Percentiles rank a stretch among this genome's conserved stretches.
phyloP scores from a whole-genome alignment of 495 filamentous ascomycete genomes.

The Halenospora varia region DNA sequence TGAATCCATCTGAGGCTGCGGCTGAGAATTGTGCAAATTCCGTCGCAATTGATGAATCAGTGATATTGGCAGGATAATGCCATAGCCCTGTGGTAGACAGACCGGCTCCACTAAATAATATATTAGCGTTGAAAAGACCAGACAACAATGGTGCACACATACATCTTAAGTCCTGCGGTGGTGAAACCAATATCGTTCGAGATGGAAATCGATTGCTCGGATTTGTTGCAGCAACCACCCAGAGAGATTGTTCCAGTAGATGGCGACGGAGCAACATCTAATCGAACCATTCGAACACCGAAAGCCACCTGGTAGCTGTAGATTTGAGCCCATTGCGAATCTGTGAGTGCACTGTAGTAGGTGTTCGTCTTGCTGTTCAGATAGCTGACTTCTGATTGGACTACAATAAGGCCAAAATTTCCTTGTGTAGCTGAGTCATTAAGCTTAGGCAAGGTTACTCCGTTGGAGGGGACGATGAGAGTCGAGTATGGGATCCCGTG shows the following conservation, averaged over 20 bases:
- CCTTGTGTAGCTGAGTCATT: conserved; percentile 41
- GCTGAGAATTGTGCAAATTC: conserved; percentile 48
- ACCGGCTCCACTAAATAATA: conserved; percentile 18
- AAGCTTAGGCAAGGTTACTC: conserved; percentile 45
- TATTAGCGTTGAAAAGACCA: not conserved
- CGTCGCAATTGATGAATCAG: conserved; percentile 47
- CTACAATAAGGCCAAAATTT: conserved; percentile 55
- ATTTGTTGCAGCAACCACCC: conserved; percentile 43
- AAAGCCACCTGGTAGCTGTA: conserved; percentile 55
- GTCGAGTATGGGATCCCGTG: conserved; percentile 58
- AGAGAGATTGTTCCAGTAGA: conserved; percentile 39
- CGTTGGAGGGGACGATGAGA: conserved; percentile 48
- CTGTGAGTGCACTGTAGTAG: conserved; percentile 51
- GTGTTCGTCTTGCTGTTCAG: conserved; percentile 36
- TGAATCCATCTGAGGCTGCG: conserved; percentile 27
- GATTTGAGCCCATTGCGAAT: conserved; percentile 51
- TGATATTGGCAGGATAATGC: conserved; percentile 55
- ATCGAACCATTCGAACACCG: conserved; percentile 56
- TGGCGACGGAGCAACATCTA: conserved; percentile 53
- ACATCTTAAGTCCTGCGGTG: conserved; percentile 43
- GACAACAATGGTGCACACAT: not conserved
- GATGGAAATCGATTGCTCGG: conserved; percentile 50
- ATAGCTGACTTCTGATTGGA: conserved; percentile 53
- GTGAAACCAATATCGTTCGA: conserved; percentile 45
- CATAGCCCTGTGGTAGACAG: conserved; percentile 50